Evolutionary conservation across 192 early-diverging fungal species (phyloP).

Genomic region (Umbelopsis sp.): DNA sequence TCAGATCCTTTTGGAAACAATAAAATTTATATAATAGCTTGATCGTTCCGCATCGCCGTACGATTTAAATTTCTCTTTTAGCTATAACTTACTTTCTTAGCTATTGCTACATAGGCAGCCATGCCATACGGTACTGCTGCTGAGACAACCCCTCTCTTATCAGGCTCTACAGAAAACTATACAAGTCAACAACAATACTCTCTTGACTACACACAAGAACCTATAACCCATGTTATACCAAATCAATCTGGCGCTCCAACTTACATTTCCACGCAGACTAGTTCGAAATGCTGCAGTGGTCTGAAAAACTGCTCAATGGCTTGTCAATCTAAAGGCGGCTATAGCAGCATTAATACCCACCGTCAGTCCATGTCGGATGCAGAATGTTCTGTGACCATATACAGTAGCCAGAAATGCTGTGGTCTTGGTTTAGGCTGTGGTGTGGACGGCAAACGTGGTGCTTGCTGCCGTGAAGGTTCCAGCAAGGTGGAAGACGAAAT

Average conservation of each 20-base stretch:
- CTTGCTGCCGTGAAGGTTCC: not conserved
- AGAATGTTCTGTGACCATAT: not conserved
- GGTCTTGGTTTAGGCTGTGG: constrained; percentile 15
- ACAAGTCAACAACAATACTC: not conserved
- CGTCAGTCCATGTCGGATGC: constrained; percentile 5
- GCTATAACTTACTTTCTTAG: constrained; percentile 12
- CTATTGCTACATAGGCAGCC: constrained; percentile 13
- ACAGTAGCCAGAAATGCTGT: constrained; percentile 2
- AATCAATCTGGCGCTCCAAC: constrained; percentile 8
- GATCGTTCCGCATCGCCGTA: not conserved
- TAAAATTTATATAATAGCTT: not conserved
- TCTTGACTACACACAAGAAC: not conserved
- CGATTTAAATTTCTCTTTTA: not conserved
- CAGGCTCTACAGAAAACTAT: not conserved
- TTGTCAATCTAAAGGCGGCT: not conserved
- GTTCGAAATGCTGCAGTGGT: constrained; percentile 22
- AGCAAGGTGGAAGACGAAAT: not conserved
- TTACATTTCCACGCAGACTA: constrained; percentile 18
- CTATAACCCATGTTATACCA: constrained; percentile 9
- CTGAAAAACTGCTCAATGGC: not conserved
- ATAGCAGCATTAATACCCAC: not conserved
- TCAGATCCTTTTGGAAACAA: constrained; percentile 1
- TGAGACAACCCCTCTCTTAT: not conserved
- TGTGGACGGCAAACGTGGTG: not conserved
- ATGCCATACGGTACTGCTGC: not conserved